Base-by-base conservation (phyloP, 495 filamentous ascomycete species). In the Polyplosphaeria fusca region DNA sequence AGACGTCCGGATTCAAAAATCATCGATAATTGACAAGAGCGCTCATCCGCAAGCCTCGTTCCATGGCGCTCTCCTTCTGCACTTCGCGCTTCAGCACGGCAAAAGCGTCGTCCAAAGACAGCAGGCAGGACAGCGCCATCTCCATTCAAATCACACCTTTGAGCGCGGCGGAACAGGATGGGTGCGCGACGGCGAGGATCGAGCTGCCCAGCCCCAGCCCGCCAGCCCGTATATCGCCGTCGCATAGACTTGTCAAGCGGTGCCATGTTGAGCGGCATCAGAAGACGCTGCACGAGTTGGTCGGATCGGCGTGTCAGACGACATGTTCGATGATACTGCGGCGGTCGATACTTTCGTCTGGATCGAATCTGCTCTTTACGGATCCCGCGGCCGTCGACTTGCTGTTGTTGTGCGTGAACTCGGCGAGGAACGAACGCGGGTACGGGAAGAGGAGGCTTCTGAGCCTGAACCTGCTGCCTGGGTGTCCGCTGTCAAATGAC, bases 381-480 rank as follows among this genome's bases (percentile, higher is more conserved):
- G 52, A 55, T 20, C 52, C 52, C 23, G 26, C 41, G 1, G 52
- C 22, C 30, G 43, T 55, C 19, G 52, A 55, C 22, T 12, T 44
- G 12, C 19, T 55, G 19, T 27, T 55, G 5, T 44, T 25, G 27
- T 54, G 50, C 50, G 37, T 54, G 11, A 14, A 25, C 12, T 5
- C 40, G 2, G 40, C 35, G 23, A n/a, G 39, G 20, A 11, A 42
- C 19, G 5, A 18, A 7, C 39, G 39, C 9, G 20, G 18, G 9
- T 35, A 35, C 30, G n/a, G 30, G n/a, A 35, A 35, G 30, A 35
- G 30, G 30, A 35, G 30, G 30, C n/a, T 35, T n/a, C 11, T 12
- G 5, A 12, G 5, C 5, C 39, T 42, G 16, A 26, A 46, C 9
- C 25, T 54, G 9, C 25, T 54, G 16, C 38, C 25, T 3, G 50